These are phyloP conservation scores for Afroboletus lepidellus DNA, from an alignment of 1,284 basidiomycete species.

Conservation along the genomic window DNA sequence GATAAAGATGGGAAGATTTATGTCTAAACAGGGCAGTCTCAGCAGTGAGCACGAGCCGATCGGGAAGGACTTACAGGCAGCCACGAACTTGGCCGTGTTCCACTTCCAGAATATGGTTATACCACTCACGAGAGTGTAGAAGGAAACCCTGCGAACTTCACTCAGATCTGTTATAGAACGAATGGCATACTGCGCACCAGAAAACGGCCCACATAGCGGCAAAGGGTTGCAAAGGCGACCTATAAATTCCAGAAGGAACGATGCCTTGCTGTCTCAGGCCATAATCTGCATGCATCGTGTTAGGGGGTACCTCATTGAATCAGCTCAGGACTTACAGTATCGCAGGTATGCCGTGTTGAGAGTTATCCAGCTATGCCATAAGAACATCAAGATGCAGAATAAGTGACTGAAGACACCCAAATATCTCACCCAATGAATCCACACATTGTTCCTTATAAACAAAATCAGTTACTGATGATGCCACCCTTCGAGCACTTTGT, in stretches of 20 bases:
- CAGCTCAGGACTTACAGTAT: slow-evolving; percentile 37
- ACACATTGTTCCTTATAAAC: slow-evolving; percentile 38
- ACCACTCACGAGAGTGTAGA: slow-evolving; percentile 43
- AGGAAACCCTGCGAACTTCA: slow-evolving; percentile 28
- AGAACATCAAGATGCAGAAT: background rate
- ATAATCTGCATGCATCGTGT: slow-evolving; percentile 38
- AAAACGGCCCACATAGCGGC: slow-evolving; percentile 32
- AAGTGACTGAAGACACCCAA: background rate
- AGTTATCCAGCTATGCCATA: slow-evolving; percentile 36
- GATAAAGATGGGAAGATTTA: slow-evolving; percentile 26
- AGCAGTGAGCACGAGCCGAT: background rate
- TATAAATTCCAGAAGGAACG: slow-evolving; percentile 35
- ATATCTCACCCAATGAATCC: slow-evolving; percentile 43
- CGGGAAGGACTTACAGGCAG: slow-evolving; percentile 35
- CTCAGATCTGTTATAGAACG: background rate
- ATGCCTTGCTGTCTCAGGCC: slow-evolving; percentile 59
- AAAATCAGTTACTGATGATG: background rate
- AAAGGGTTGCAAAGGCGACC: slow-evolving; percentile 30
- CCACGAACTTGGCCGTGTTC: slow-evolving; percentile 40
- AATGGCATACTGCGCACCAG: slow-evolving; percentile 18
- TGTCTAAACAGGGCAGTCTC: slow-evolving; percentile 16
- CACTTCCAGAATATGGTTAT: slow-evolving; percentile 47
- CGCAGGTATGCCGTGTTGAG: slow-evolving; percentile 51
- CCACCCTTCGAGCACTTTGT: background rate
- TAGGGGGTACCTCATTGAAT: slow-evolving; percentile 12